These are phyloP conservation scores for Rhodotorula diobovata DNA, from an alignment of 768 basidiomycete species.

Conservation along the genomic window DNA sequence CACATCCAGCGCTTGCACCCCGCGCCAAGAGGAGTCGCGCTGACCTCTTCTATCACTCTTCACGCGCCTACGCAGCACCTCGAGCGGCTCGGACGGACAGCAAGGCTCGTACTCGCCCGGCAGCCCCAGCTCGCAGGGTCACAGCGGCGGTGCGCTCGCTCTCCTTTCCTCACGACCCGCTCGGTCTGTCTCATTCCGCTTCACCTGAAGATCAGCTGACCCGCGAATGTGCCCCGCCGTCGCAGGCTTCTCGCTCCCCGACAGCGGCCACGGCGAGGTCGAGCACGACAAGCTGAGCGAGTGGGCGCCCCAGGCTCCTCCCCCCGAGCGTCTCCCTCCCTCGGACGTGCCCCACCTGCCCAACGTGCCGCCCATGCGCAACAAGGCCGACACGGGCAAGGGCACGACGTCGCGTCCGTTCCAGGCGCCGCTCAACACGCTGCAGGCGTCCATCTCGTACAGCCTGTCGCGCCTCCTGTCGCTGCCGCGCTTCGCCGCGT, in stretches of 20 bases:
- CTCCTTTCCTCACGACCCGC: neutral
- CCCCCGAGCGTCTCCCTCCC: neutral
- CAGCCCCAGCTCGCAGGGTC: no score
- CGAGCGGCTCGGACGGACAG: no score
- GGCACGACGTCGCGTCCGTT: slow-evolving; percentile 13
- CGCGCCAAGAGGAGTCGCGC: no score
- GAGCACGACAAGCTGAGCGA: neutral
- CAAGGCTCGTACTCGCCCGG: no score
- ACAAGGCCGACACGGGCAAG: neutral
- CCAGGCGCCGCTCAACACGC: slow-evolving; percentile 2
- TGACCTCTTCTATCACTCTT: no score
- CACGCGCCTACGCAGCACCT: no score
- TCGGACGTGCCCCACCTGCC: neutral
- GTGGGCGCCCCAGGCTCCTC: slow-evolving; percentile 11
- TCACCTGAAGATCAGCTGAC: no score
- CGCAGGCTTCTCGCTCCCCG: neutral
- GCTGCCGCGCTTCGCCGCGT: slow-evolving; percentile 21
- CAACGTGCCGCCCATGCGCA: neutral
- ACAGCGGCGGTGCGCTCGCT: neutral
- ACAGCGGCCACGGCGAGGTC: neutral
- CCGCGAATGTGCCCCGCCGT: neutral
- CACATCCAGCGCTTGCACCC: no score
- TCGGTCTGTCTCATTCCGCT: neutral
- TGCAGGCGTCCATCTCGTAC: slow-evolving; percentile 17
- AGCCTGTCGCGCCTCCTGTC: slow-evolving; percentile 19